phyloP scores from a whole-genome alignment of 257 asterid genomes.

The Cruciata laevipes region DNA sequence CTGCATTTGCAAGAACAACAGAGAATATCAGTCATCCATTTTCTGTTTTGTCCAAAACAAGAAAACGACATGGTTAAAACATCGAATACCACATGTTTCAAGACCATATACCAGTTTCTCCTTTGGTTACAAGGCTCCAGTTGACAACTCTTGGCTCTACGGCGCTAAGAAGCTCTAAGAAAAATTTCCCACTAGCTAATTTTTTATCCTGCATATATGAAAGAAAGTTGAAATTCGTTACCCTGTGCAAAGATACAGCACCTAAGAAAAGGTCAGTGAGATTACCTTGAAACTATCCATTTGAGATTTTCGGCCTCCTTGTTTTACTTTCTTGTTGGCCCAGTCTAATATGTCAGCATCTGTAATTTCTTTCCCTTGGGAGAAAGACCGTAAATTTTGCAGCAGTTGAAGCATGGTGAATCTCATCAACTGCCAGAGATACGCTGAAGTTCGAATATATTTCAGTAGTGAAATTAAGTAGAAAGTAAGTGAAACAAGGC shows the following conservation, averaged over 20 bases:
- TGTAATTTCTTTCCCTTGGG: constrained; percentile 71
- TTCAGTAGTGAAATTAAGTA: neutral
- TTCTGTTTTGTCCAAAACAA: neutral
- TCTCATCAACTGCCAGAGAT: constrained; percentile 94
- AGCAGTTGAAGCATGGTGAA: constrained; percentile 77
- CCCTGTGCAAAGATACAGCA: neutral
- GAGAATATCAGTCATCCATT: neutral
- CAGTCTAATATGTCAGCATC: constrained; percentile 62
- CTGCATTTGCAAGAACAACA: constrained; percentile 23
- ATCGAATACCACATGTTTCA: neutral
- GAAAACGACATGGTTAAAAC: neutral
- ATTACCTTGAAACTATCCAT: constrained; percentile 90
- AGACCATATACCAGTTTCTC: constrained; percentile 59
- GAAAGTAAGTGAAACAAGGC: neutral
- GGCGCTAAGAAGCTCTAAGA: constrained; percentile 66
- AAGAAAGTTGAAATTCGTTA: neutral
- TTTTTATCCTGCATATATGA: constrained; percentile 47
- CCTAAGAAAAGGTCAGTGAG: neutral
- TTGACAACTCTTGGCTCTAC: constrained; percentile 93
- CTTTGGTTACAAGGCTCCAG: constrained; percentile 87
- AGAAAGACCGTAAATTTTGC: constrained; percentile 60
- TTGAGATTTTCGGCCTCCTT: constrained; percentile 45
- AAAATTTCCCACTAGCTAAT: constrained; percentile 66
- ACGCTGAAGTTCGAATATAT: constrained; percentile 35
- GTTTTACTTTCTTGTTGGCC: constrained; percentile 70